Percentiles rank a stretch among this genome's conserved stretches.
phyloP scores from a whole-genome alignment of 495 filamentous ascomycete genomes.

The Sphaerosporella brunnea region DNA sequence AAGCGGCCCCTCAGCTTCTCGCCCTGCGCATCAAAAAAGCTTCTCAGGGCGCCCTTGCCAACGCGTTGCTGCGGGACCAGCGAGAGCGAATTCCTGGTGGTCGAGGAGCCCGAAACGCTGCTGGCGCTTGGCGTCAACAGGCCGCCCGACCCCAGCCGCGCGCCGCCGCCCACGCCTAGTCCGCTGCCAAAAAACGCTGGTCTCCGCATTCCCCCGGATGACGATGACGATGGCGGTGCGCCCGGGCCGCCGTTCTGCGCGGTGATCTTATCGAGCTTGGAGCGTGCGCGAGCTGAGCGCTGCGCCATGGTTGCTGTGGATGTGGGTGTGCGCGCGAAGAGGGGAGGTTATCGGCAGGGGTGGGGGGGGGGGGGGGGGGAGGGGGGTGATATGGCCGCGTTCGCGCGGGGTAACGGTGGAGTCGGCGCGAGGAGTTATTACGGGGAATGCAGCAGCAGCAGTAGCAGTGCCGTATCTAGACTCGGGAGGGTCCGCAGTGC shows the following conservation, averaged over 20 bases:
- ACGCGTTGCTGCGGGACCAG: constrained; percentile 14
- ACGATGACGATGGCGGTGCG: background rate
- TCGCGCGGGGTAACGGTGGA: no score
- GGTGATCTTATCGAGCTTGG: constrained; percentile 24
- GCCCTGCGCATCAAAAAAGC: constrained; percentile 22
- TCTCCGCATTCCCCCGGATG: constrained; percentile 5
- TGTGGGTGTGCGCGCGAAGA: no score
- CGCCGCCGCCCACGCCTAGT: constrained; percentile 9
- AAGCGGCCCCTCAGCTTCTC: constrained; percentile 20
- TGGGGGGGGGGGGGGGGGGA: no score
- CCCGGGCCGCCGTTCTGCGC: constrained; percentile 7
- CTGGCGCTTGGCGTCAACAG: constrained; percentile 19
- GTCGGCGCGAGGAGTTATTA: no score
- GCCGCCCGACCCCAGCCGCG: constrained; percentile 16
- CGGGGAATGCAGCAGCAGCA: no score
- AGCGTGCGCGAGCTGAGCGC: constrained; percentile 22
- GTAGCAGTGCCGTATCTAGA: no score
- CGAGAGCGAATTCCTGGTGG: constrained; percentile 13
- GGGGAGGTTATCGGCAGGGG: no score
- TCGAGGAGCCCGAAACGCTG: constrained; percentile 19
- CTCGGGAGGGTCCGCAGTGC: no score
- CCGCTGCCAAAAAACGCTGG: background rate
- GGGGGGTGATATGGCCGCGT: no score
- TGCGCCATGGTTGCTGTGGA: constrained; percentile 18
- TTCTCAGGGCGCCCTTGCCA: constrained; percentile 13